A percentile compares a stretch with the other conserved stretches of the same genome.
These are phyloP conservation scores for Orbilia brochopaga DNA, from an alignment of 2,329 filamentous ascomycete species.

Conservation along the genomic window DNA sequence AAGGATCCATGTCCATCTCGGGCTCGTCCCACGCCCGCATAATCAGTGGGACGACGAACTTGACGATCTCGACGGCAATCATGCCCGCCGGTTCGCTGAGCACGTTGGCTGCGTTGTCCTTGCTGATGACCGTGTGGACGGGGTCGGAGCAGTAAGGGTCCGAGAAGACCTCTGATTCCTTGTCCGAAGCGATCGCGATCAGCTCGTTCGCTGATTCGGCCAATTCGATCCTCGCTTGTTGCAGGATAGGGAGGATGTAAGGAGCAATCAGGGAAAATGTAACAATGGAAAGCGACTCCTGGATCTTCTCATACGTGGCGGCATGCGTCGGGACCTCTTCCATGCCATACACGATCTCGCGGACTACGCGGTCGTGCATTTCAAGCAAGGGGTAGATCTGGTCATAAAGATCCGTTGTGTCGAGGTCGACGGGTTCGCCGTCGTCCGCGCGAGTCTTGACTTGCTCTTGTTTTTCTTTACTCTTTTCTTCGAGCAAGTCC, in stretches of 20 bases:
- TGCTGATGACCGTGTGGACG: conserved; percentile 93
- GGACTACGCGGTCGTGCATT: conserved; percentile 87
- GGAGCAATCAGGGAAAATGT: conserved; percentile 91
- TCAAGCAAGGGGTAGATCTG: conserved; percentile 89
- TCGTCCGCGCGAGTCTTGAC: conserved; percentile 65
- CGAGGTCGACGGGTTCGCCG: conserved; percentile 77
- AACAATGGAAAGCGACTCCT: conserved; percentile 85
- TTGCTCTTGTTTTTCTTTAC: conserved; percentile 65
- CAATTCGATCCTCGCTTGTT: conserved; percentile 42
- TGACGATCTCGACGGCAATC: conserved; percentile 76
- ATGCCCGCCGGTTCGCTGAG: conserved; percentile 88
- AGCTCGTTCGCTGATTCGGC: conserved; percentile 45
- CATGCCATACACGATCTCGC: conserved; percentile 76
- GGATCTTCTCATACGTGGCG: conserved; percentile 69
- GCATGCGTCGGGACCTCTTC: conserved; percentile 76
- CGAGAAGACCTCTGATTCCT: conserved; percentile 59
- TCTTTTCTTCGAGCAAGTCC: conserved; percentile 72
- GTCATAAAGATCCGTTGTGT: conserved; percentile 73
- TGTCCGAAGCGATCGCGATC: conserved; percentile 23
- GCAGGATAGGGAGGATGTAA: conserved; percentile 71
- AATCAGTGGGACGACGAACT: conserved; percentile 76
- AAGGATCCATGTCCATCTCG: conserved; percentile 79
- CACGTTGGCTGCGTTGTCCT: conserved; percentile 90
- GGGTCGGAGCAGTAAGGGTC: conserved; percentile 79
- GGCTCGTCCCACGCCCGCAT: conserved; percentile 93